Base-by-base conservation (phyloP, 2,329 filamentous ascomycete genomes). In the Fusarium succisae region DNA sequence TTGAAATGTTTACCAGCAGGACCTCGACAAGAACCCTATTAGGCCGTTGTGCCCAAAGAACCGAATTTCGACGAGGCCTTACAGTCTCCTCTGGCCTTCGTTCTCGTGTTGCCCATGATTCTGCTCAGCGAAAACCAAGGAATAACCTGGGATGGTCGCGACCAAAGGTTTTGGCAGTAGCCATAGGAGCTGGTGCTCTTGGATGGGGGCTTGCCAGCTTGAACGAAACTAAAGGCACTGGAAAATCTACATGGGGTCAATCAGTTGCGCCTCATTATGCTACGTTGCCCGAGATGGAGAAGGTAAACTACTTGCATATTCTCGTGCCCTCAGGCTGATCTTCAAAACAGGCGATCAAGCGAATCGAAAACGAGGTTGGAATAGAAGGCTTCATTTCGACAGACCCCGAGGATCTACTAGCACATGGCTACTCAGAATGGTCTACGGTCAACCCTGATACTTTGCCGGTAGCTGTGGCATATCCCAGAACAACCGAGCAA, bases 341-440 rank as follows among this genome's bases (percentile, higher is more conserved):
- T 26, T 35, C 12, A 24, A 28, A 38, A 69, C 22, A 91, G 90
- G 89, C 90, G 1, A 81, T 91, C 50, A 77, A 80, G 48, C 86
- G 89, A 71, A 91, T 92, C 63, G 86, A 86, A 13, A 81, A 83
- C 75, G 83, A 85, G 75, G 79, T 86, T 63, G 80, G 81, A 54
- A 77, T 84, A 22, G 86, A 89, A 55, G 89, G 91, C 69, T 86
- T 90, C 51, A 88, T 92, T 44, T 91, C 89, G 15, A 91, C 85
- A 0, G 90, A 92, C 63, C 85, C 89, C 0, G 90, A 92, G 20
- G 90, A 91, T 73, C 82, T 92, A 47, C 84, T 86, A 48, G 84
- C 85, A 9, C 90, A 92, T 75, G 90, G 90, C n/a, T 92, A 91
- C 80, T 92, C 90, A 6, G 89, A 91, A 77, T 92, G 90, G 90